Base-by-base conservation (phyloP, 768 basidiomycete species). In the Suillus subalutaceus region DNA sequence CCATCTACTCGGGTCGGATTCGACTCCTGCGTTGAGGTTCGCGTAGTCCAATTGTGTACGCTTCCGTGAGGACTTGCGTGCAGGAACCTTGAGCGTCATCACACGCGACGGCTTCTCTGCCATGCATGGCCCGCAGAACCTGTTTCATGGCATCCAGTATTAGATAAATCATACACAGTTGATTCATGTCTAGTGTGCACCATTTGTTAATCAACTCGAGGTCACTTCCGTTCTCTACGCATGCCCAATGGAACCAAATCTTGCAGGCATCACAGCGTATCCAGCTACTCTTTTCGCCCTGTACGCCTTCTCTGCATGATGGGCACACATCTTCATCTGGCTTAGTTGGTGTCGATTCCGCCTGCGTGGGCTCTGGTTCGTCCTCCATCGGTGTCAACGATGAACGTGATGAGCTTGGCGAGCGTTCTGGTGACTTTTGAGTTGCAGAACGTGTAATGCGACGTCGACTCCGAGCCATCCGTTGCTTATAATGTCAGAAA, bases 171-270 rank as follows among this genome's bases (percentile, higher is more conserved):
- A 65, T 48, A 57, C 63, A 48, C 52, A 68, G 32, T 58, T 63
- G 65, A 63, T 70, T 65, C 3, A 48, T 26, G 62, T 64, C 57
- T 58, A 64, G 65, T 57, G 61, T 48, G 44, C 58, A 75, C 92
- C 90, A 93, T 83, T 91, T 93, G 75, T 92, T 91, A 65, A 94
- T 85, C 16, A 82, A 81, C 43, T 88, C 86, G 13, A 90, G 81
- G 67, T 89, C 88, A 46, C 83, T 83, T 16, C 85, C 86, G 53
- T 88, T 84, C 32, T 90, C 90, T 16, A 85, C 90, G 77, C 92
- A 94, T 66, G 85, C 81, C 91, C 92, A 94, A 73, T 94, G 92
- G 74, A 88, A 94, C 92, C 92, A 94, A 38, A 80, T 84, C 77
- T 89, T 90, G 81, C 91, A 93, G 26, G 84, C 84, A 71, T 94